Percentiles rank a stretch among this genome's conserved stretches.
phyloP scores from a whole-genome alignment of 768 basidiomycete genomes.

The Russula olivacea region DNA sequence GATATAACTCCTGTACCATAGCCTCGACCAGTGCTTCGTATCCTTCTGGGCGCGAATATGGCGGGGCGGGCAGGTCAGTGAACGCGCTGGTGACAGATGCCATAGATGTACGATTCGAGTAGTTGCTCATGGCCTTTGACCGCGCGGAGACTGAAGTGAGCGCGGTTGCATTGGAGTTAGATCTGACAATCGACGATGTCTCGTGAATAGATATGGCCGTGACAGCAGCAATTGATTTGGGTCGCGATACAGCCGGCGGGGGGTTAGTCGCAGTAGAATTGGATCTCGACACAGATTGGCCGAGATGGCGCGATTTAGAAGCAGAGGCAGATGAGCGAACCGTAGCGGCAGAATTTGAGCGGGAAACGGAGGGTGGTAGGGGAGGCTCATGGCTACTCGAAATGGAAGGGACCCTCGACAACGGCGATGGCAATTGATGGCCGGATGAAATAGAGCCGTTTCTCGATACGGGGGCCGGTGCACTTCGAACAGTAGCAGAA shows the following conservation, averaged over 20 bases:
- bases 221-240: conserved; percentile 11
- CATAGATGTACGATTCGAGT: conserved; percentile 14
- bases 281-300: conserved; percentile 11
- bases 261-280: conserved; percentile 6
- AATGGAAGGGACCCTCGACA: conserved; percentile 4
- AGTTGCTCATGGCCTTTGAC: conserved; percentile 16
- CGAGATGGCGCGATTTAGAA: neutral
- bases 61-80: conserved; percentile 12
- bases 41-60: conserved; percentile 16
- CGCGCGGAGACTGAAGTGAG: conserved; percentile 7
- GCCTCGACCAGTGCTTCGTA: conserved; percentile 23
- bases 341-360: conserved; percentile 16
- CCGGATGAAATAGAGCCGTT: neutral
- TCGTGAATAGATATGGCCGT: conserved; percentile 20
- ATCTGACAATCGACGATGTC: conserved; percentile 12
- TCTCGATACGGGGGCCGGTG: conserved; percentile 2
- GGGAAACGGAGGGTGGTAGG: conserved; percentile 9
- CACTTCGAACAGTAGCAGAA: conserved; percentile 1
- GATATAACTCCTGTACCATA: conserved; percentile 24
- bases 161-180: conserved; percentile 6
- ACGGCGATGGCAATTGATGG: neutral
- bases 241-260: conserved; percentile 5
- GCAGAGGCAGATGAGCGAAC: conserved; percentile 6
- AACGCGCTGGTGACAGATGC: conserved; percentile 9
- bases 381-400: neutral